Base-by-base conservation (phyloP, 2,329 filamentous ascomycete genomes). In the Dactylellina sp. region DNA sequence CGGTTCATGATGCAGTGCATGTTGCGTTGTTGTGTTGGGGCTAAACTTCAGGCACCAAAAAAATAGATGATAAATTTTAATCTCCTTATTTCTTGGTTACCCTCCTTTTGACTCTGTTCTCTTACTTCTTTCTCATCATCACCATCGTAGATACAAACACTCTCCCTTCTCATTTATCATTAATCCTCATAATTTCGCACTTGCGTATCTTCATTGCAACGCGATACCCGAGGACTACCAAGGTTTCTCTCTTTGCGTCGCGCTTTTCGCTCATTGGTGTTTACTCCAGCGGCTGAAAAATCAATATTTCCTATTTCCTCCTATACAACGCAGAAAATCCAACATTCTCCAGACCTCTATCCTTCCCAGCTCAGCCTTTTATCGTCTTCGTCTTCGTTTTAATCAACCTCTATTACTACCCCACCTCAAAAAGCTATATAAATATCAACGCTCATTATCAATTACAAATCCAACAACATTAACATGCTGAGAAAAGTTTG, bases 281-380 rank as follows among this genome's bases (percentile, higher is more conserved):
- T n/a, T n/a, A n/a, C n/a, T n/a, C n/a, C n/a, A n/a, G n/a, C n/a
- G n/a, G n/a, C n/a, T n/a, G n/a, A n/a, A n/a, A n/a, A n/a, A n/a
- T n/a, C n/a, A n/a, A n/a, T n/a, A n/a, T n/a, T n/a, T n/a, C n/a
- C n/a, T n/a, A n/a, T n/a, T n/a, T n/a, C n/a, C n/a, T n/a, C n/a
- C n/a, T 20, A 22, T 32, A 44, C 63, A 68, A 68, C 44, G 28
- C 46, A n/a, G 12, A 59, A 53, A 68, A 53, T 68, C 25, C 62
- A 35, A 68, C 63, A n/a, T 25, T 7, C 39, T 9, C 24, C 14
- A n/a, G n/a, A n/a, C n/a, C n/a, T n/a, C n/a, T n/a, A n/a, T 32
- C 28, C 4, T 32, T 9, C 28, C 28, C 28, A 32, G 28, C 9
- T 4, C 28, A 32, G 4, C 28, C 28, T 32, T 32, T 32, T 9